phyloP scores from a whole-genome alignment of 768 basidiomycete species.

The Thelephora ganbajun region DNA sequence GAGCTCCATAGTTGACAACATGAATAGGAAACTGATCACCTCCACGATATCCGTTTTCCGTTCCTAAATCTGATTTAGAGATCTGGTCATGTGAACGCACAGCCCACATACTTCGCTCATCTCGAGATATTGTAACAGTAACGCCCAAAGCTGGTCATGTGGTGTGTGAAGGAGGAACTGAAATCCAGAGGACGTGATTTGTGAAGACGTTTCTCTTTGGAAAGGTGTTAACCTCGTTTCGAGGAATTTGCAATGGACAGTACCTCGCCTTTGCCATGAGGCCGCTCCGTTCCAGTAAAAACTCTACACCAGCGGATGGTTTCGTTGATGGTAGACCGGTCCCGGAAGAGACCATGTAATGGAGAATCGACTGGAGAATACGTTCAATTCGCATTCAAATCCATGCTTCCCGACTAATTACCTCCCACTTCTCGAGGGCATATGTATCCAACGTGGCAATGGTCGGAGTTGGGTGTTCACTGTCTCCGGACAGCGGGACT shows the following conservation, averaged over 20 bases:
- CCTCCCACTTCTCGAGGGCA: constrained; percentile 88
- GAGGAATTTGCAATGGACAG: constrained; percentile 11
- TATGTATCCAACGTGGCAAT: constrained; percentile 62
- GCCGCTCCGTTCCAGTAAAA: constrained; percentile 69
- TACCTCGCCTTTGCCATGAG: constrained; percentile 72
- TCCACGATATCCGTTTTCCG: constrained; percentile 87
- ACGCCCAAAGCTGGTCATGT: constrained; percentile 90
- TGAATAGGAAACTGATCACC: constrained; percentile 88
- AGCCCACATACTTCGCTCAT: constrained; percentile 55
- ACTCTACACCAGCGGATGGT: constrained; percentile 75
- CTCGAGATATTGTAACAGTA: constrained; percentile 80
- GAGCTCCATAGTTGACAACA: constrained; percentile 93
- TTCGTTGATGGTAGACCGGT: constrained; percentile 59
- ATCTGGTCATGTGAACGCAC: not conserved
- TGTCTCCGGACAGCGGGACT: constrained; percentile 52
- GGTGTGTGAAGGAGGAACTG: constrained; percentile 93
- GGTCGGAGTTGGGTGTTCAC: constrained; percentile 37
- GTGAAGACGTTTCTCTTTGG: constrained; percentile 37
- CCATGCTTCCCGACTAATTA: constrained; percentile 17
- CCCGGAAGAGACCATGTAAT: constrained; percentile 95
- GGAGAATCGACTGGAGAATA: constrained; percentile 67
- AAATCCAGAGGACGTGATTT: constrained; percentile 91
- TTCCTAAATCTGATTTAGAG: constrained; percentile 31
- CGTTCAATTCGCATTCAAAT: not conserved
- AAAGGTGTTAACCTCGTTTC: not conserved